These are phyloP conservation scores for Fomitopsis serialis DNA, from an alignment of 768 basidiomycete genomes.

Conservation along the genomic window DNA sequence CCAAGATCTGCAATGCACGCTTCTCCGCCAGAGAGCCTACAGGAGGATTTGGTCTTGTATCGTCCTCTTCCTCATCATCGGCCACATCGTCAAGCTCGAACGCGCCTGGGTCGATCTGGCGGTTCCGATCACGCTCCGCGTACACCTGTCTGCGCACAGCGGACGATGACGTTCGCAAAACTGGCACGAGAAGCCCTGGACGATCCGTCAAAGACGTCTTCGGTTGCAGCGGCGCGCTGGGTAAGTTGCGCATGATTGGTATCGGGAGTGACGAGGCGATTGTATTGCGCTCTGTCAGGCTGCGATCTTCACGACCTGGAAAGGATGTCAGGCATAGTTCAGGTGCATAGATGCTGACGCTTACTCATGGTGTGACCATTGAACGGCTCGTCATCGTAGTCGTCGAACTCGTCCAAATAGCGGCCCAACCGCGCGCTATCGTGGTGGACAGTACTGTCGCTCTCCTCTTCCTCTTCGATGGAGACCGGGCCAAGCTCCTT, in stretches of 20 bases:
- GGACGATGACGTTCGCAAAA: slow-evolving; percentile 34
- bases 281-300: slow-evolving; percentile 4
- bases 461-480: slow-evolving; percentile 24
- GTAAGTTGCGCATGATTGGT: slow-evolving; percentile 44
- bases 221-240: slow-evolving; percentile 54
- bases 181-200: slow-evolving; percentile 26
- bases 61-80: slow-evolving; percentile 39
- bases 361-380: background rate
- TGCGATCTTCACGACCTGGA: slow-evolving; percentile 4
- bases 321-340: background rate
- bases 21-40: slow-evolving; percentile 42
- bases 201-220: slow-evolving; percentile 40
- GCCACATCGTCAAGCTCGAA: slow-evolving; percentile 56
- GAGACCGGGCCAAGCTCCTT: slow-evolving; percentile 13
- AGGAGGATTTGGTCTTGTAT: slow-evolving; percentile 28
- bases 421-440: slow-evolving; percentile 5
- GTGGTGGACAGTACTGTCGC: slow-evolving; percentile 10
- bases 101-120: slow-evolving; percentile 63
- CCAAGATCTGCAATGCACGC: slow-evolving; percentile 62
- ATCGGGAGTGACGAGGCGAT: slow-evolving; percentile 61
- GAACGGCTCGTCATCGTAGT: slow-evolving; percentile 1
- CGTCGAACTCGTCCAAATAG: slow-evolving; percentile 8
- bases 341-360: background rate
- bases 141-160: slow-evolving; percentile 58
- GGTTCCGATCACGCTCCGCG: slow-evolving; percentile 60